Percentiles rank a stretch among this genome's conserved stretches.
phyloP scores from a whole-genome alignment of 306 rosid species.

The Vigna reflexopilosa region DNA sequence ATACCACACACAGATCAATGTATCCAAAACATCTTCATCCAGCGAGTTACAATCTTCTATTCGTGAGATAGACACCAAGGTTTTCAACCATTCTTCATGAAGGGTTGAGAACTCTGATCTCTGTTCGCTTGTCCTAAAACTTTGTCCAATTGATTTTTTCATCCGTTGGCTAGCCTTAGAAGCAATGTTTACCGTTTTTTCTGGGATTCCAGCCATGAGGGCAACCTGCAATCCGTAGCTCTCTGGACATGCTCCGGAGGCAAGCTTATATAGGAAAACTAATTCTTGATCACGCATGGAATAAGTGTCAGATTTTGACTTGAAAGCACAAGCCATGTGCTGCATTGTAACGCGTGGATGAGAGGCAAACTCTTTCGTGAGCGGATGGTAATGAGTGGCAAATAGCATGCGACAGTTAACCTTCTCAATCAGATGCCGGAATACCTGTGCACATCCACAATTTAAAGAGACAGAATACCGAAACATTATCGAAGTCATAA shows the following conservation, averaged over 20 bases:
- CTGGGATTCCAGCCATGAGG: conserved; percentile 90
- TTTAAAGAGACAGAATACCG: conserved; percentile 7
- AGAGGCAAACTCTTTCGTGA: conserved; percentile 88
- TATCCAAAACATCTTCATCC: conserved; percentile 69
- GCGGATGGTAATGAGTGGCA: conserved; percentile 97
- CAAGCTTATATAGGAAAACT: conserved; percentile 82
- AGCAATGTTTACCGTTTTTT: conserved; percentile 69
- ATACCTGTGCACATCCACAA: conserved; percentile 64
- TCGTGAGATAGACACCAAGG: conserved; percentile 60
- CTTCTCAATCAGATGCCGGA: conserved; percentile 86
- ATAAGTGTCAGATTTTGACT: conserved; percentile 56
- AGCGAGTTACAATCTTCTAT: conserved; percentile 44
- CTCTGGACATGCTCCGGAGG: conserved; percentile 85
- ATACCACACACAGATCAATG: conserved; percentile 75
- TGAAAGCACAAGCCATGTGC: conserved; percentile 94
- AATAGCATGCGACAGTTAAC: conserved; percentile 92
- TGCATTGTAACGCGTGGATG: conserved; percentile 88
- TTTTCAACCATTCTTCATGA: conserved; percentile 89
- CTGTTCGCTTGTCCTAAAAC: conserved; percentile 73
- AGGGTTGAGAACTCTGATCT: conserved; percentile 89
- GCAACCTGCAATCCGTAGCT: conserved; percentile 98
- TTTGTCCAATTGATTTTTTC: conserved; percentile 68
- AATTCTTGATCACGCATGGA: conserved; percentile 62
- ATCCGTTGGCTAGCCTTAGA: conserved; percentile 75
- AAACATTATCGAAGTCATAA: conserved; percentile 27